Evolutionary conservation across 116 monocot genomes (phyloP).

Genomic region (Cymodocea nodosa): DNA sequence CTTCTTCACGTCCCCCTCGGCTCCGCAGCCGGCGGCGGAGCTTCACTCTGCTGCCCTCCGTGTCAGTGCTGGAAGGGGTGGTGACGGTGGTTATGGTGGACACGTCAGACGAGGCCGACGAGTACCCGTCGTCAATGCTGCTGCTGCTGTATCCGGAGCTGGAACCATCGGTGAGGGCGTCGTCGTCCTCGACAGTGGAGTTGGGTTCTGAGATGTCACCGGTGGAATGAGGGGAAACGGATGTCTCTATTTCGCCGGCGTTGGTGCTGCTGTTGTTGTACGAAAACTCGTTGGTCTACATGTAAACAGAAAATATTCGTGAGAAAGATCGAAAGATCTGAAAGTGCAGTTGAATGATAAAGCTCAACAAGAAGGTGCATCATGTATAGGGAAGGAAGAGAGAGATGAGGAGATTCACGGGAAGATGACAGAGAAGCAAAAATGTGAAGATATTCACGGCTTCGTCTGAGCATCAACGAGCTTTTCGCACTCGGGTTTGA

Average conservation of each 20-base stretch:
- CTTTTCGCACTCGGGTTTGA: background rate
- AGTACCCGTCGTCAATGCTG: background rate
- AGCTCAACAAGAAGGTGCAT: too few species aligned
- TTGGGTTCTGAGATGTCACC: conserved; percentile 1
- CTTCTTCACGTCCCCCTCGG: background rate
- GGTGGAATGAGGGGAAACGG: background rate
- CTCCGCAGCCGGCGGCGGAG: background rate
- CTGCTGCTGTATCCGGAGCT: background rate
- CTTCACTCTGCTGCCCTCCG: background rate
- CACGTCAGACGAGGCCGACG: background rate
- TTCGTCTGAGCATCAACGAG: too few species aligned
- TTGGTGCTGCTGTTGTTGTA: background rate
- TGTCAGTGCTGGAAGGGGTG: too few species aligned
- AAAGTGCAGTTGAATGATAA: too few species aligned
- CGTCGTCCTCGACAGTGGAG: conserved; percentile 2
- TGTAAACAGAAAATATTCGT: too few species aligned
- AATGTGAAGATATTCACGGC: too few species aligned
- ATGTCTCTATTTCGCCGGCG: conserved; percentile 2
- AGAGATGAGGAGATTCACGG: too few species aligned
- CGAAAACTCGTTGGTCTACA: too few species aligned
- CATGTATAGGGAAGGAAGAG: too few species aligned
- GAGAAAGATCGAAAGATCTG: too few species aligned
- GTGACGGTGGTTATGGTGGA: conserved; percentile 1
- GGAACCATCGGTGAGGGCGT: background rate
- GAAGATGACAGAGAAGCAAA: too few species aligned